Percentiles rank a stretch among this genome's conserved stretches.
These are phyloP conservation scores for Linum usitatissimum DNA, from an alignment of 345 rosid genomes.

Conservation along the genomic window DNA sequence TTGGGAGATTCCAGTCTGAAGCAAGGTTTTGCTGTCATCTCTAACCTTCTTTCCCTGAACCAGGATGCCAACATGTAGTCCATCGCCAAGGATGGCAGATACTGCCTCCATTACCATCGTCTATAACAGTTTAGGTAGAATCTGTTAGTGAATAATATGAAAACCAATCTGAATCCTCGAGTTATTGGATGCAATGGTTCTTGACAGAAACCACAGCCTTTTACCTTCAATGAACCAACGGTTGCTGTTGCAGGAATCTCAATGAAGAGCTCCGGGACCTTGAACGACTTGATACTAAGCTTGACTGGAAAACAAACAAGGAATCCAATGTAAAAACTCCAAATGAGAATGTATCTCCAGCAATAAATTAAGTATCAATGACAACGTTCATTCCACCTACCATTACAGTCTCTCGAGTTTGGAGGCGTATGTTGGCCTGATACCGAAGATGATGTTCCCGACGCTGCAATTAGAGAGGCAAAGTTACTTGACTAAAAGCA, in stretches of 20 bases:
- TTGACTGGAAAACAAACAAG: conserved; percentile 18
- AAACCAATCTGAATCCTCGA: no score
- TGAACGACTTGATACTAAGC: conserved; percentile 24
- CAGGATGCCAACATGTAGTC: conserved; percentile 24
- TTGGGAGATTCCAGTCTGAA: conserved; percentile 23
- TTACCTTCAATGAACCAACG: conserved; percentile 30
- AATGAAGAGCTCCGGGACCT: conserved; percentile 26
- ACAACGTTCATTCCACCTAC: conserved; percentile 11
- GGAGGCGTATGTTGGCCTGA: conserved; percentile 8
- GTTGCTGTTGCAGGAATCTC: conserved; percentile 30
- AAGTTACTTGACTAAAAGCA: not conserved
- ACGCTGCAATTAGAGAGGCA: conserved; percentile 11
- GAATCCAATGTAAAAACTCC: conserved; percentile 7
- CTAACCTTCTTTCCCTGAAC: conserved; percentile 25
- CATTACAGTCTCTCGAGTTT: conserved; percentile 17
- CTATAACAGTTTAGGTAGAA: conserved; percentile 1
- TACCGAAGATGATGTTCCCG: conserved; percentile 17
- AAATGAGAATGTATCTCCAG: not conserved
- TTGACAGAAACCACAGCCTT: no score
- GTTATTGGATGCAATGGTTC: no score
- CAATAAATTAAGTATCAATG: not conserved
- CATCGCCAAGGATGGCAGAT: conserved; percentile 19
- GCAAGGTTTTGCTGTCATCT: conserved; percentile 28
- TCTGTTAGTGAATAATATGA: no score
- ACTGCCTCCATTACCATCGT: conserved; percentile 23